A percentile compares a stretch with the other conserved stretches of the same genome.
These are phyloP conservation scores for Discostella stelligera DNA, from an alignment of 352 stramenopile species.

Conservation along the genomic window DNA sequence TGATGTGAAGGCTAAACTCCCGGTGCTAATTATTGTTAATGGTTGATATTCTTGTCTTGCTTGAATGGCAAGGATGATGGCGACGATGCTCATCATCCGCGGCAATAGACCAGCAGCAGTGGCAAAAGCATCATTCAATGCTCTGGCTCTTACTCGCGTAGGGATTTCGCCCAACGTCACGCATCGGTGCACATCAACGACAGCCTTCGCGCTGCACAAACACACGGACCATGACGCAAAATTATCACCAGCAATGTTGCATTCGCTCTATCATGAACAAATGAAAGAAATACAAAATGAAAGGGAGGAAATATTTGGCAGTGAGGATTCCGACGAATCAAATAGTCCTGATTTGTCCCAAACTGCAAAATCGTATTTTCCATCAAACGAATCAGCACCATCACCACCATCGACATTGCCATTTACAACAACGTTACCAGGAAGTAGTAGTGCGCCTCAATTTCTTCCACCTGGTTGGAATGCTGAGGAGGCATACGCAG, in stretches of 20 bases:
- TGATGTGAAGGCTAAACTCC: no score
- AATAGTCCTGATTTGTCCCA: conserved; percentile 19
- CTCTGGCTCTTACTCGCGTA: background rate
- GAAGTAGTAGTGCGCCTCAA: background rate
- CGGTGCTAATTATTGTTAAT: no score
- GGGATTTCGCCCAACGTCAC: background rate
- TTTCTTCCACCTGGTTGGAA: conserved; percentile 13
- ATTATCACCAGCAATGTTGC: conserved; percentile 7
- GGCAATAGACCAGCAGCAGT: background rate
- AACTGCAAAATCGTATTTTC: conserved; percentile 14
- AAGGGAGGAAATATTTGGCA: conserved; percentile 60
- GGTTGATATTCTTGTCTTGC: no score
- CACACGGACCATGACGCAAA: background rate
- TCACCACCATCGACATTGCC: background rate
- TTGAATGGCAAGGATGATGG: background rate
- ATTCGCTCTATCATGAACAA: conserved; percentile 72
- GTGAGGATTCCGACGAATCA: conserved; percentile 10
- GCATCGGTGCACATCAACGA: background rate
- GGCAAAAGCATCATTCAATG: background rate
- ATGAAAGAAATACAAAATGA: conserved; percentile 67
- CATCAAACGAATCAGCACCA: background rate
- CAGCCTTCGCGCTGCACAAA: background rate
- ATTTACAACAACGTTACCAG: background rate
- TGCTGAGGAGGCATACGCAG: conserved; percentile 23
- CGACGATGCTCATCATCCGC: background rate